Conservation (phyloP, 1,284 basidiomycete genomes). For the Golubevia pallescens region DNA sequence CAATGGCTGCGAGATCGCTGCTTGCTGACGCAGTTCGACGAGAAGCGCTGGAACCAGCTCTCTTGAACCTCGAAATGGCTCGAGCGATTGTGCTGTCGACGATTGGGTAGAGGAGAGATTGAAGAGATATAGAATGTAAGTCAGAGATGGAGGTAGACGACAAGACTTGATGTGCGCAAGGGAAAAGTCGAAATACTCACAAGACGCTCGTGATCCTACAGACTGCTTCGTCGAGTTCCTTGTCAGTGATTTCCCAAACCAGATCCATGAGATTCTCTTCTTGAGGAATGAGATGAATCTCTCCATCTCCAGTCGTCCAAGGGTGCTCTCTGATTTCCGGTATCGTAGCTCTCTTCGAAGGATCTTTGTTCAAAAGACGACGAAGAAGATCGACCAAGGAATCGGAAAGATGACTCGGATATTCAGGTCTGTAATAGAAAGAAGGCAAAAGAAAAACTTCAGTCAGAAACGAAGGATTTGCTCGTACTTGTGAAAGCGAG, state of each 20-base stretch:
- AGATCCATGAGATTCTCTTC: conserved; percentile 39
- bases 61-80: conserved; percentile 58
- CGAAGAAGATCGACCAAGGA: conserved; percentile 34
- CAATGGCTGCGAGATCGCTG: neutral
- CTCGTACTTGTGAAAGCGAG: neutral
- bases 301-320: conserved; percentile 36
- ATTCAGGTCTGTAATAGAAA: conserved; percentile 21
- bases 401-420: conserved; percentile 33
- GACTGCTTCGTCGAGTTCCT: conserved; percentile 57
- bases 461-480: neutral
- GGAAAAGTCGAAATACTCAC: conserved; percentile 5
- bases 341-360: conserved; percentile 37
- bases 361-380: conserved; percentile 48
- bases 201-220: conserved; percentile 57
- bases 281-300: conserved; percentile 23
- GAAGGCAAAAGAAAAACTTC: neutral
- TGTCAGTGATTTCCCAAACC: conserved; percentile 54
- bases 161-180: neutral
- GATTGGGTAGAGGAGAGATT: neutral
- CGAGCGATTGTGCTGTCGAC: conserved; percentile 37
- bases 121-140: neutral
- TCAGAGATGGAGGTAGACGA: neutral
- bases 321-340: conserved; percentile 41
- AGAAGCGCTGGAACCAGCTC: conserved; percentile 5
- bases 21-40: neutral